phyloP scores from a whole-genome alignment of 1,284 basidiomycete species.

The Gastroboletus turbinatus region DNA sequence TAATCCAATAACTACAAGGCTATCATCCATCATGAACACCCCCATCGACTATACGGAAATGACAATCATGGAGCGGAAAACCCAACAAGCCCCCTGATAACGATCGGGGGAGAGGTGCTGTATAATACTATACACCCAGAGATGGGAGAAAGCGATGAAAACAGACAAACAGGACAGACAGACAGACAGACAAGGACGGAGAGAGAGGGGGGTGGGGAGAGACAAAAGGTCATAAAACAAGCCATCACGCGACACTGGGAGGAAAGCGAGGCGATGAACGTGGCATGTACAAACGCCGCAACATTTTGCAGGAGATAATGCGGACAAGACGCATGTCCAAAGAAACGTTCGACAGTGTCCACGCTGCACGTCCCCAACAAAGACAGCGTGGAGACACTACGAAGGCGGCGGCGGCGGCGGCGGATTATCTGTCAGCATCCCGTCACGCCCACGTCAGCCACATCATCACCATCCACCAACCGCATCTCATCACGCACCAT shows the following conservation, averaged over 20 bases:
- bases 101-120: not conserved
- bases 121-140: slow-evolving; percentile 6
- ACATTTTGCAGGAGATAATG: not conserved
- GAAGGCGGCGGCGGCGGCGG: slow-evolving; percentile 8
- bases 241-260: not conserved
- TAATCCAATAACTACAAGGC: not conserved
- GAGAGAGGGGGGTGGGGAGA: not conserved
- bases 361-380: not conserved
- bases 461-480: not conserved
- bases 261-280: not conserved
- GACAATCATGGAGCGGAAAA: too few species aligned
- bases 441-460: slow-evolving; percentile 2
- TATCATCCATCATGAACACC: not conserved
- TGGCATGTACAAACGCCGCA: not conserved
- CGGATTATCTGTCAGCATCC: slow-evolving; percentile 13
- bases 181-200: not conserved
- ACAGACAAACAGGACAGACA: too few species aligned
- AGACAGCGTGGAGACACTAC: slow-evolving; percentile 1
- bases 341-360: not conserved
- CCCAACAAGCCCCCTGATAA: too few species aligned
- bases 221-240: not conserved
- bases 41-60: too few species aligned
- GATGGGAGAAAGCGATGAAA: not conserved
- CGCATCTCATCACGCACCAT: slow-evolving; percentile 21
- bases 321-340: not conserved